Base-by-base conservation (phyloP, 257 asterid species). In the Henckelia pumila region DNA sequence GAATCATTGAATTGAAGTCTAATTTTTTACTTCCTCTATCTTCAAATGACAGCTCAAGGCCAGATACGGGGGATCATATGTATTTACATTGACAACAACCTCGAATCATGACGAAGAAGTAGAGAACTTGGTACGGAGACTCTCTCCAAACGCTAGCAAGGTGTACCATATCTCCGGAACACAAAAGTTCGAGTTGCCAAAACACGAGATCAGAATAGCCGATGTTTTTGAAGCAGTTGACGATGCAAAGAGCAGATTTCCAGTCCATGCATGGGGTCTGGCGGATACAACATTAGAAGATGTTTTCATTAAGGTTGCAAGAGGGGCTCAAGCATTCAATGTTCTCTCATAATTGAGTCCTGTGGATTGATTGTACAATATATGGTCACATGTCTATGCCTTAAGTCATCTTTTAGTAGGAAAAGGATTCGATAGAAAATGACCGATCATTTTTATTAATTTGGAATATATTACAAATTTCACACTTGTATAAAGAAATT, bases 271-370 rank as follows among this genome's bases (percentile, higher is more conserved):
- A 23, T 90, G 97, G 98, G 98, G 98, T 29, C 68, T 93, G 57
- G 95, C 96, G 0, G 96, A 93, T 70, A 93, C 99, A 8, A 93
- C 97, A 4, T 77, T 93, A 56, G 97, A 93, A 71, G 99, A 93
- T 67, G 99, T 90, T 11, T 93, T 93, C 29, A 93, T 93, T 57
- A 93, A 93, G 85, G 99, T 93, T 68, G 99, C 99, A 20, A 79
- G 89, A 32, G 89, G 78, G 19, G 88, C 96, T 73, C 96, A 90
- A 52, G 80, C 90, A 8, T 79, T 72, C 76, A 83, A 59, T 53
- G 75, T 69, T 59, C 89, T 88, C 66, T 84, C 94, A 9, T 88
- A 78, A 86, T 50, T 29, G 13, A 8, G 14, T 11, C 59, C 1
- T 13, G n/a, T 40, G 50, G 3, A 13, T 13, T 40, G 17, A 13